Evolutionary conservation across 148 eudicot genomes (phyloP), one percentile per base, ranked within the genome.

Genomic region (Vaccinium myrtillus): DNA sequence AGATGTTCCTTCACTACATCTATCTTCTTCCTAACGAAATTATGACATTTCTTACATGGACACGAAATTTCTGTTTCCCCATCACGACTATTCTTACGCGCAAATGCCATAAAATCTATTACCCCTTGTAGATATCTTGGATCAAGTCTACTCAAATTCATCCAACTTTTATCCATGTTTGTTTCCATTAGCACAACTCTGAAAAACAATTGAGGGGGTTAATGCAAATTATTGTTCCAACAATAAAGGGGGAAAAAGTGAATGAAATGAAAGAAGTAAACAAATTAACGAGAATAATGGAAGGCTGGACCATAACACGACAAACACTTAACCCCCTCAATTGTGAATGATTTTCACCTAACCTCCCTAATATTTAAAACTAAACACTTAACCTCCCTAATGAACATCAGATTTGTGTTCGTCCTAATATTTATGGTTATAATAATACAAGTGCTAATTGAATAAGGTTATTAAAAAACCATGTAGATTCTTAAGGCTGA

Each of bases 291-390:
- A n/a, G 83, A 56, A 81, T 21, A 18, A 46, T 46, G 53, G 59
- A 58, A 83, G 48, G 80, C 18, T 6, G 1, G 7, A 39, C 81
- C 67, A 49, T 56, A 61, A 53, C 51, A 80, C 65, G 84, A 80
- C 78, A 75, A 80, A 86, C 76, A n/a, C 21, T 9, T 27, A 67
- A 36, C 73, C 70, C 70, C 39, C 73, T 2, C 73, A 30, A 30
- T 30, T 30, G 32, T 30, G 32, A 30, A 30, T 30, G 1, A 30
- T 30, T 30, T 30, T 30, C 32, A 30, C 32, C 32, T 30, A 30
- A 30, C 32, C 32, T 30, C 32, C 32, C 32, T 30, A 30, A 30
- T 30, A 30, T 0, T 30, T 30, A 30, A 30, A 30, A 30, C 32
- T 30, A 30, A 30, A 30, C 32, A 30, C 32, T 30, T 30, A 30